Conservation (phyloP, 2,329 filamentous ascomycete genomes). For the Alternaria ventricosa region DNA sequence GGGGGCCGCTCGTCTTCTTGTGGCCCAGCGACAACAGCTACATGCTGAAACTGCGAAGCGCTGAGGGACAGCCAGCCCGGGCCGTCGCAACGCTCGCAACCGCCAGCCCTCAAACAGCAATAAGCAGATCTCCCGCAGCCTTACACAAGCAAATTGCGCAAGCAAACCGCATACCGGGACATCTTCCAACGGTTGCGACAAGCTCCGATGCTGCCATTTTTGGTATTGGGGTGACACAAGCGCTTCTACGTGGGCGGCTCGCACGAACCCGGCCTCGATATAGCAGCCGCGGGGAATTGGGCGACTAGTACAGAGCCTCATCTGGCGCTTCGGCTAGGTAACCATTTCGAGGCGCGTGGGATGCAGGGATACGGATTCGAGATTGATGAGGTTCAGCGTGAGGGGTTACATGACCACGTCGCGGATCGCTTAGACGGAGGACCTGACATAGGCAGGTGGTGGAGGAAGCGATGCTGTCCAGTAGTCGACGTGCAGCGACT, state of each 20-base stretch:
- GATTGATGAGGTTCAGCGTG: slow-evolving; percentile 5
- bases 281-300: slow-evolving; percentile 28
- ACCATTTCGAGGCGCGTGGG: neutral
- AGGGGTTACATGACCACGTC: neutral
- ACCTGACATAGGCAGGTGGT: slow-evolving; percentile 24
- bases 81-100: slow-evolving; percentile 12
- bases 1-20: slow-evolving; percentile 10
- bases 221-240: slow-evolving; percentile 29
- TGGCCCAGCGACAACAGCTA: slow-evolving; percentile 10
- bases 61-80: slow-evolving; percentile 16
- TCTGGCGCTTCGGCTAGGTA: slow-evolving; percentile 26
- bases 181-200: slow-evolving; percentile 14
- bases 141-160: slow-evolving; percentile 21
- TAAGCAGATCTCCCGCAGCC: slow-evolving; percentile 8
- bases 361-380: slow-evolving; percentile 14
- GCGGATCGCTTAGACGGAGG: slow-evolving; percentile 12
- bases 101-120: slow-evolving; percentile 17
- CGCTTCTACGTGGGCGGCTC: slow-evolving; percentile 34
- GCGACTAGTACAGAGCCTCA: slow-evolving; percentile 40
- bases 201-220: slow-evolving; percentile 23
- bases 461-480: slow-evolving; percentile 29
- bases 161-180: slow-evolving; percentile 19
- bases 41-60: slow-evolving; percentile 30
- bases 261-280: slow-evolving; percentile 23
- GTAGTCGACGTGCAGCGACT: slow-evolving; percentile 13